Conservation (phyloP, 169 alveolate species). For the Cryptosporidium tyzzeri region DNA sequence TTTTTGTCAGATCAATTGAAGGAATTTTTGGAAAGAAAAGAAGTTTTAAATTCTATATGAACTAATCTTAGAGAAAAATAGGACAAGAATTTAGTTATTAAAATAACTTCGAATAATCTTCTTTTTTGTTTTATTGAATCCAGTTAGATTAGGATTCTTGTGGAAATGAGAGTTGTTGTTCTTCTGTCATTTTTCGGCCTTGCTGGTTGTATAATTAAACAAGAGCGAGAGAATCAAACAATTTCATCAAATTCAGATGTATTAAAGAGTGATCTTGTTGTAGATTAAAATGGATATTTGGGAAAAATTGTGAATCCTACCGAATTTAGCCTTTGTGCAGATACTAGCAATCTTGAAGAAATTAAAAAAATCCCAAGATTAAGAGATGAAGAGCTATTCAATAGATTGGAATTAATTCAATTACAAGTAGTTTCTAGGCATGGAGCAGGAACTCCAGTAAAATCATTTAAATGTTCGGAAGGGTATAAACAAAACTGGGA, state of each 20-base stretch:
- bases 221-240: background rate
- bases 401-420: slow-evolving; percentile 25
- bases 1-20: too few species aligned
- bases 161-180: background rate
- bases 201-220: background rate
- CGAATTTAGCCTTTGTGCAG: slow-evolving; percentile 27
- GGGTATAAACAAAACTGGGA: slow-evolving; percentile 57
- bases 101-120: too few species aligned
- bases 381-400: background rate
- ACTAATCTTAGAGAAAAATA: too few species aligned
- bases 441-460: slow-evolving; percentile 73
- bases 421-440: slow-evolving; percentile 53
- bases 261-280: too few species aligned
- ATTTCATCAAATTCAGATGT: background rate
- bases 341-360: slow-evolving; percentile 30
- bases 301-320: background rate
- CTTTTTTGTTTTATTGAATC: too few species aligned
- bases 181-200: too few species aligned
- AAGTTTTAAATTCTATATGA: too few species aligned
- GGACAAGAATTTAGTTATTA: too few species aligned
- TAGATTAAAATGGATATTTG: background rate
- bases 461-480: slow-evolving; percentile 51
- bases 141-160: background rate
- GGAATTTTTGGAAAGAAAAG: too few species aligned
- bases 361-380: slow-evolving; percentile 26